A percentile compares a stretch with the other conserved stretches of the same genome.
These are phyloP conservation scores for Clitocybe nebularis DNA, from an alignment of 1,284 basidiomycete genomes.

Conservation along the genomic window DNA sequence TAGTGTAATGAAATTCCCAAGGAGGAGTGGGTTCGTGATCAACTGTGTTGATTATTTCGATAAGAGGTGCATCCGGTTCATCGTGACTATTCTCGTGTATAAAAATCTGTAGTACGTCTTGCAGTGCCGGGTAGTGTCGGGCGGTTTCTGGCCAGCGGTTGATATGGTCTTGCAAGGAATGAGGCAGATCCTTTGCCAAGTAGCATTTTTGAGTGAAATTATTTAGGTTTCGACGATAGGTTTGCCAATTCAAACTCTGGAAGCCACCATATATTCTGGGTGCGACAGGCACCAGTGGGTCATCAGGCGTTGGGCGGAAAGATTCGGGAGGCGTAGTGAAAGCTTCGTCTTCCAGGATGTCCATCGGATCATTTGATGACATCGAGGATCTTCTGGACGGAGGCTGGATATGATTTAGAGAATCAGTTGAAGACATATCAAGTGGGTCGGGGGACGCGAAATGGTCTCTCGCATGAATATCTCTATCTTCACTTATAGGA, in stretches of 20 bases:
- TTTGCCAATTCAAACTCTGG: slow-evolving; percentile 30
- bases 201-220: slow-evolving; percentile 30
- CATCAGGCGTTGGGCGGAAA: slow-evolving; percentile 11
- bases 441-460: neutral
- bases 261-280: slow-evolving; percentile 24
- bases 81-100: slow-evolving; percentile 56
- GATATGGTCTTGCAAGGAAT: slow-evolving; percentile 49
- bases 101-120: slow-evolving; percentile 49
- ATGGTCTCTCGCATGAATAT: too few relatives aligned
- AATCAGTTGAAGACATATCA: slow-evolving; percentile 2
- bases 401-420: slow-evolving; percentile 12
- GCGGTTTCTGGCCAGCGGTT: slow-evolving; percentile 35
- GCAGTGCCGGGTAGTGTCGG: slow-evolving; percentile 31
- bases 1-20: slow-evolving; percentile 78
- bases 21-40: slow-evolving; percentile 64
- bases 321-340: slow-evolving; percentile 8
- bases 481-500: too few relatives aligned
- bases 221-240: slow-evolving; percentile 24
- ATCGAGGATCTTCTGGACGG: neutral
- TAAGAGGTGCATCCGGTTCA: slow-evolving; percentile 63
- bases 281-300: slow-evolving; percentile 11
- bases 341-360: slow-evolving; percentile 7
- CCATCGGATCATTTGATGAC: slow-evolving; percentile 11
- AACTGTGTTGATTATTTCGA: slow-evolving; percentile 61
- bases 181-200: slow-evolving; percentile 40